Conservation (phyloP, 129 eudicot genomes). For the Helianthus annuus region DNA sequence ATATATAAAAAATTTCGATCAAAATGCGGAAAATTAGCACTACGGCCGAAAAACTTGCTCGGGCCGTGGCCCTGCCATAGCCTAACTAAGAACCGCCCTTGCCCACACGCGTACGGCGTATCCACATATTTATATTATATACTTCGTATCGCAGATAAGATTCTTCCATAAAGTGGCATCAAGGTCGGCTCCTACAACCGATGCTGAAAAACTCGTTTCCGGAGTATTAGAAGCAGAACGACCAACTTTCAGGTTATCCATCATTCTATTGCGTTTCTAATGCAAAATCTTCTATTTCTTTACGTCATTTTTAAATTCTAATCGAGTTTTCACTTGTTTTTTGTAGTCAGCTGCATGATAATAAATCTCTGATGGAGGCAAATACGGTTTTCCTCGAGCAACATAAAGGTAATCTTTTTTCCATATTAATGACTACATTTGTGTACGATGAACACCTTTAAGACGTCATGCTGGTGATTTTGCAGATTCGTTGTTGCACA, state of each 20-base stretch:
- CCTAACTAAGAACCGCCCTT: no score
- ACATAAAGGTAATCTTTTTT: constrained; percentile 60
- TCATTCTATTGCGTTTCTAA: not conserved
- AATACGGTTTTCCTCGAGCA: constrained; percentile 65
- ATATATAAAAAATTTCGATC: no score
- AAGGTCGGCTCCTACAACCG: constrained; percentile 73
- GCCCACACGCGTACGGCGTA: no score
- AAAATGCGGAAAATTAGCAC: no score
- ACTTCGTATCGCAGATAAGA: constrained; percentile 52
- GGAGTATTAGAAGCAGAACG: constrained; percentile 91
- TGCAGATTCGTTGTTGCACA: constrained; percentile 94
- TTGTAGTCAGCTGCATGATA: constrained; percentile 73
- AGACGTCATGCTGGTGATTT: constrained; percentile 15
- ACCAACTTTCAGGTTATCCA: constrained; percentile 63
- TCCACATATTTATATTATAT: not conserved
- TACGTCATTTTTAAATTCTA: not conserved
- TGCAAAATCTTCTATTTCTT: not conserved
- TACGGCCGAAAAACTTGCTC: no score
- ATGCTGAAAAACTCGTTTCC: constrained; percentile 74
- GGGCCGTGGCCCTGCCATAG: no score
- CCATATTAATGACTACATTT: not conserved
- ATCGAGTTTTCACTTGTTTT: constrained; percentile 3
- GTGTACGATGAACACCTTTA: not conserved
- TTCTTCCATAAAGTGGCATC: constrained; percentile 81
- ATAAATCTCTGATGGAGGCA: constrained; percentile 74